Evolutionary conservation across 768 basidiomycete genomes (phyloP), one percentile per base, ranked within the genome.

Genomic region (Xerocomellus intermedius): DNA sequence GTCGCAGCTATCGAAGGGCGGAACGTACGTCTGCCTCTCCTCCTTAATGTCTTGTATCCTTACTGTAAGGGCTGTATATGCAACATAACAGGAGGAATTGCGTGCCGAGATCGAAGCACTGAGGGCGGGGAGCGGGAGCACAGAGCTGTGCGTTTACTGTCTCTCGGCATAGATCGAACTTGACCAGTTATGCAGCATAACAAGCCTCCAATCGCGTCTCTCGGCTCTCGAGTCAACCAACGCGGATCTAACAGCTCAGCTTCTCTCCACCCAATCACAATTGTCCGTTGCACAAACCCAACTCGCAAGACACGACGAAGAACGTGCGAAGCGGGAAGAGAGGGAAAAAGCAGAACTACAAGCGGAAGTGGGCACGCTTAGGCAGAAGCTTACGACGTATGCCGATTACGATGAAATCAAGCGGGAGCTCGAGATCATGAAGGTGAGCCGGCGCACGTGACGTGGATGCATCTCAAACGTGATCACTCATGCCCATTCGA

Each of bases 351-450:
- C 39, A 14, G 57, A 69, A 30, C 52, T 91, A 84, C 73, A 68
- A 4, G 68, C 69, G 3, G 94, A 97, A 71, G 75, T 87, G 5
- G 87, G 88, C 16, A 79, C 79, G 45, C 76, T 95, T 2, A 85
- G 81, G 67, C 72, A 75, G 33, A 85, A 85, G 60, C 74, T 98
- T 36, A 84, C 82, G 63, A 83, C 82, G 59, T 91, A 87, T 57
- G 70, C 70, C 16, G 94, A 99, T 70, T 98, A 99, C 64, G 96
- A 98, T 64, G 95, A 98, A 74, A 85, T 98, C 66, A 98, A 98
- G 75, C 87, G 97, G 26, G 97, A 99, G 69, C 79, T 99, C 28
- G 94, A 94, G 66, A 98, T 99, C 60, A 91, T 98, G 92, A 98
- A 99, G 84, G 97, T 91, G 46, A 43, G 74, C 65, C 13, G 2